A percentile compares a stretch with the other conserved stretches of the same genome.
phyloP scores from a whole-genome alignment of 805 yeast genomes.

The Ogataea nonfermentans region DNA sequence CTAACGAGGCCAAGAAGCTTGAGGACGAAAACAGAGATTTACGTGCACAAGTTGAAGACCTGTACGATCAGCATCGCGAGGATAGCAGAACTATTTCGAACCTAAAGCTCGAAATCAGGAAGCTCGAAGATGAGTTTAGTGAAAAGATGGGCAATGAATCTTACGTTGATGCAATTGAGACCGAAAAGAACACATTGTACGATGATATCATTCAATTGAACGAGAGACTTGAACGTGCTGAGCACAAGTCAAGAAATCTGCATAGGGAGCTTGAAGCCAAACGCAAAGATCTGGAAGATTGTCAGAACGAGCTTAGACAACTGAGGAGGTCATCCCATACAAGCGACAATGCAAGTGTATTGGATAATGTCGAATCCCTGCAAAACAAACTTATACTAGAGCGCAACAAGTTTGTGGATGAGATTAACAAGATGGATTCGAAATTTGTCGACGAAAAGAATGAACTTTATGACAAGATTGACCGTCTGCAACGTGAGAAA shows the following conservation, averaged over 20 bases:
- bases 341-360: constrained; percentile 20
- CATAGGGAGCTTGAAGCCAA: constrained; percentile 21
- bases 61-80: constrained; percentile 3
- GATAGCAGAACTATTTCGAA: constrained; percentile 6
- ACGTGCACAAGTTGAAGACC: constrained; percentile 6
- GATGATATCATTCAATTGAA: constrained; percentile 19
- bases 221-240: constrained; percentile 14
- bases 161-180: constrained; percentile 32
- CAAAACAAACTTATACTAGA: constrained; percentile 15
- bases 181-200: constrained; percentile 22
- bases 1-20: neutral
- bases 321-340: constrained; percentile 22
- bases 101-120: constrained; percentile 8
- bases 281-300: constrained; percentile 2
- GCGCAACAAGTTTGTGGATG: constrained; percentile 19
- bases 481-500: constrained; percentile 37
- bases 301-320: constrained; percentile 4
- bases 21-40: constrained; percentile 6
- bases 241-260: constrained; percentile 13
- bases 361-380: constrained; percentile 10
- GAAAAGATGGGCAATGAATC: constrained; percentile 20
- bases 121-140: constrained; percentile 4
- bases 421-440: constrained; percentile 13
- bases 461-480: constrained; percentile 34
- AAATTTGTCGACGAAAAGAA: constrained; percentile 30